Base-by-base conservation (phyloP, 306 rosid species). In the Cicer yamashitae region DNA sequence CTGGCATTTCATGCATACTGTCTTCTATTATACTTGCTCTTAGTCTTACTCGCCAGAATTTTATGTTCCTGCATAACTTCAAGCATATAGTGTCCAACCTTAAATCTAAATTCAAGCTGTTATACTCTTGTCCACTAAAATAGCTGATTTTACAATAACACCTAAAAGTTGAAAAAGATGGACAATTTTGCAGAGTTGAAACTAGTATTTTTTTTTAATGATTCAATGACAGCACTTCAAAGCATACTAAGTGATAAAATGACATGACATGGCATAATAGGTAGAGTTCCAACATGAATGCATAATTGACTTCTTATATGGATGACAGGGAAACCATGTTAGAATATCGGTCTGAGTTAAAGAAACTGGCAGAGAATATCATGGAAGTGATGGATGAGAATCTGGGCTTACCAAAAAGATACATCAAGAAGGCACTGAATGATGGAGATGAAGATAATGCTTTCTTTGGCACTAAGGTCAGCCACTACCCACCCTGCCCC, bases 401-500 rank as follows among this genome's bases (percentile, higher is more conserved):
- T 79, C 82, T 94, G 53, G 96, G 93, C 1, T 61, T 91, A 37
- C 87, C 91, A 7, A 76, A 69, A 62, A 97, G 96, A 47, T 86
- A 85, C 88, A 89, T 92, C 41, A 84, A 89, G 89, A 91, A 81
- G 56, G 91, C 96, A 73, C 87, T 92, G 72, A 88, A 89, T 11
- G 91, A 82, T 11, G 93, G 90, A 67, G 94, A 82, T 7, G 90
- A 62, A 77, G 71, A 90, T 34, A 82, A 73, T 41, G 93, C 93
- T 53, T 94, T 88, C 81, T 92, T 91, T 45, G 99, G 99, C n/a
- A 94, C 99, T 62, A 91, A 94, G 86, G 97, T 94, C 68, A 94
- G 99, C 82, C 97, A 94, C 87, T 94, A 94, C 90, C 99, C 99
- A 3, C 91, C 99, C 0, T 91, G 97, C 71, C 96, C 96, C 10